Conservation (phyloP, 1,284 basidiomycete genomes). For the Trichosporon ovoides region DNA sequence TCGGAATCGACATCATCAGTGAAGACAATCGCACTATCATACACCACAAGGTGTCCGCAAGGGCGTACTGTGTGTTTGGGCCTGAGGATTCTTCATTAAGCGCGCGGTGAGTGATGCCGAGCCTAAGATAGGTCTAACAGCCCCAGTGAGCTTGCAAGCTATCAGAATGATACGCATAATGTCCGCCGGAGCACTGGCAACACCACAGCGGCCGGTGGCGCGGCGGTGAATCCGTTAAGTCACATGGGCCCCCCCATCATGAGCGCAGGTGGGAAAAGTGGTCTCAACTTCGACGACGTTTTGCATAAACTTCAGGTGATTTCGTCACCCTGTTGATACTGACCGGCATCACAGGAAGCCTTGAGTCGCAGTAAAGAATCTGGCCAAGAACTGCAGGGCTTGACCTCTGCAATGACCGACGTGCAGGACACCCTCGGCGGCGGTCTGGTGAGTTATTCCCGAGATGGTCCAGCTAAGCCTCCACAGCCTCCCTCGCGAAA, state of each 20-base stretch:
- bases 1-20: slow-evolving; percentile 97
- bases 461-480: background rate
- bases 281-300: slow-evolving; percentile 52
- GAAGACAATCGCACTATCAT: slow-evolving; percentile 98
- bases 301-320: slow-evolving; percentile 51
- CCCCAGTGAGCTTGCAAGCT: slow-evolving; percentile 40
- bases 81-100: slow-evolving; percentile 66
- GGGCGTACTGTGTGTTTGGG: slow-evolving; percentile 79
- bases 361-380: slow-evolving; percentile 94
- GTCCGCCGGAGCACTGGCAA: slow-evolving; percentile 13
- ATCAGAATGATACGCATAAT: slow-evolving; percentile 36
- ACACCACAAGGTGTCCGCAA: slow-evolving; percentile 96
- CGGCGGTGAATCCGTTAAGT: slow-evolving; percentile 17
- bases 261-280: slow-evolving; percentile 46
- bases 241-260: slow-evolving; percentile 37
- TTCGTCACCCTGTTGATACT: background rate
- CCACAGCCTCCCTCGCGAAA: slow-evolving; percentile 51
- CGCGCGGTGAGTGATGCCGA: slow-evolving; percentile 33
- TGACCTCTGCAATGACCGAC: slow-evolving; percentile 76
- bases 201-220: slow-evolving; percentile 4
- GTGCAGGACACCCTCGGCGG: slow-evolving; percentile 90
- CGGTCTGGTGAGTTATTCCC: slow-evolving; percentile 57
- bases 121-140: background rate
- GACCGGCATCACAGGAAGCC: slow-evolving; percentile 66
- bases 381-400: slow-evolving; percentile 74